These are phyloP conservation scores for Chaetomium olivaceum DNA, from an alignment of 2,329 filamentous ascomycete genomes.

Conservation along the genomic window DNA sequence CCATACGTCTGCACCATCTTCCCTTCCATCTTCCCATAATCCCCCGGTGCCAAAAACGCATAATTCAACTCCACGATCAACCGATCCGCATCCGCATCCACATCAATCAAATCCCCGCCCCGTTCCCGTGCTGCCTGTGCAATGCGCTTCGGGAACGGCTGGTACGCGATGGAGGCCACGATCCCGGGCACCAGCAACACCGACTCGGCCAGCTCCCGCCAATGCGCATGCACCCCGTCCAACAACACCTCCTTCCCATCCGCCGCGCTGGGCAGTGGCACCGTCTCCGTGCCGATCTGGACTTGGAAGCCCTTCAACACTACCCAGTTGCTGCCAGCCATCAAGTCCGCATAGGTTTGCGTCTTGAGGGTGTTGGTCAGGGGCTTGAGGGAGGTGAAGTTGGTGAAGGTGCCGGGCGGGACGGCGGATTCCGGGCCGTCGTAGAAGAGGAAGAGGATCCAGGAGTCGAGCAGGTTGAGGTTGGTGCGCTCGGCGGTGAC, in stretches of 20 bases:
- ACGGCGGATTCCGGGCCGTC: constrained; percentile 50
- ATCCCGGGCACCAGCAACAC: constrained; percentile 22
- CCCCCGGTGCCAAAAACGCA: constrained; percentile 38
- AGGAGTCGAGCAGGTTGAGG: constrained; percentile 50
- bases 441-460: constrained; percentile 65
- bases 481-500: constrained; percentile 52
- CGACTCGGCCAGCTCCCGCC: constrained; percentile 24
- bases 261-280: constrained; percentile 27
- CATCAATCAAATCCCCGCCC: constrained; percentile 44
- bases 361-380: constrained; percentile 40
- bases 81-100: constrained; percentile 43
- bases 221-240: constrained; percentile 29
- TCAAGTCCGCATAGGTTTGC: constrained; percentile 34
- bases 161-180: constrained; percentile 32
- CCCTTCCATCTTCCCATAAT: constrained; percentile 38
- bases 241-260: constrained; percentile 21
- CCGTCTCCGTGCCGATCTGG: constrained; percentile 34
- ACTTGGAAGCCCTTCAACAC: constrained; percentile 30
- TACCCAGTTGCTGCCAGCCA: constrained; percentile 30
- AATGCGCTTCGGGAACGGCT: constrained; percentile 40
- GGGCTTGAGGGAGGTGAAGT: constrained; percentile 53
- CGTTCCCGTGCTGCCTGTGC: constrained; percentile 37
- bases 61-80: constrained; percentile 49
- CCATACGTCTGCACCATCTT: constrained; percentile 42
- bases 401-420: constrained; percentile 55